Percentiles rank a stretch among this genome's conserved stretches.
Evolutionary conservation across 164 flowering plant species (phyloP).

Genomic region (Berberis thunbergii): DNA sequence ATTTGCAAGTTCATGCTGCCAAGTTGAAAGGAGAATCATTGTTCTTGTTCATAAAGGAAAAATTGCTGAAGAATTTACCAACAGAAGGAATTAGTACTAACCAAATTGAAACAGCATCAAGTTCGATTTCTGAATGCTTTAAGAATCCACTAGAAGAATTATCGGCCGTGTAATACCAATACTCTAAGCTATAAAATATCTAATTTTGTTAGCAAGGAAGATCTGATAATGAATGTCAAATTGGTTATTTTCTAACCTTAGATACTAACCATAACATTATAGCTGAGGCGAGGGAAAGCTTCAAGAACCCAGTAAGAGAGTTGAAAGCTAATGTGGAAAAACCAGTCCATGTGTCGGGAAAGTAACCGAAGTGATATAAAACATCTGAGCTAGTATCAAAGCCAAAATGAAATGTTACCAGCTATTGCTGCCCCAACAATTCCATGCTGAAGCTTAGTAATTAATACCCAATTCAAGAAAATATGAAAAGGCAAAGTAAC

Average conservation of each 20-base stretch:
- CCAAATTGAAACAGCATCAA: constrained; percentile 27
- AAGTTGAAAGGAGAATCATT: neutral
- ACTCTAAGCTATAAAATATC: constrained; percentile 30
- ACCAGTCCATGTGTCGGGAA: constrained; percentile 38
- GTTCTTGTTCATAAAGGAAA: no score
- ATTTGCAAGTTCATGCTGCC: constrained; percentile 37
- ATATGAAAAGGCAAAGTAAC: constrained; percentile 22
- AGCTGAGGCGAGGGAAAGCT: no score
- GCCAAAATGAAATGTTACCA: constrained; percentile 36
- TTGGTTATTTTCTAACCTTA: neutral
- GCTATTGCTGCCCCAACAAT: constrained; percentile 17
- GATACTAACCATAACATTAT: neutral
- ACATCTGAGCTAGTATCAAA: constrained; percentile 26
- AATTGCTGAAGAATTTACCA: constrained; percentile 4
- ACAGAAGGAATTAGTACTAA: constrained; percentile 13
- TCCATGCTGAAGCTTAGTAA: constrained; percentile 20
- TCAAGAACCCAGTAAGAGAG: constrained; percentile 22
- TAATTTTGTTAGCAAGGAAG: no score
- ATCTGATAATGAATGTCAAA: no score
- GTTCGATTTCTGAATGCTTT: constrained; percentile 22
- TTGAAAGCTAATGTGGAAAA: constrained; percentile 30
- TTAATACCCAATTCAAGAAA: constrained; percentile 28
- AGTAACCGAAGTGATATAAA: constrained; percentile 9
- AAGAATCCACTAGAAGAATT: constrained; percentile 22
- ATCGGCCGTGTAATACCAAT: constrained; percentile 24